Conservation (phyloP, 108 stramenopile genomes). For the Thalassiosira profunda region DNA sequence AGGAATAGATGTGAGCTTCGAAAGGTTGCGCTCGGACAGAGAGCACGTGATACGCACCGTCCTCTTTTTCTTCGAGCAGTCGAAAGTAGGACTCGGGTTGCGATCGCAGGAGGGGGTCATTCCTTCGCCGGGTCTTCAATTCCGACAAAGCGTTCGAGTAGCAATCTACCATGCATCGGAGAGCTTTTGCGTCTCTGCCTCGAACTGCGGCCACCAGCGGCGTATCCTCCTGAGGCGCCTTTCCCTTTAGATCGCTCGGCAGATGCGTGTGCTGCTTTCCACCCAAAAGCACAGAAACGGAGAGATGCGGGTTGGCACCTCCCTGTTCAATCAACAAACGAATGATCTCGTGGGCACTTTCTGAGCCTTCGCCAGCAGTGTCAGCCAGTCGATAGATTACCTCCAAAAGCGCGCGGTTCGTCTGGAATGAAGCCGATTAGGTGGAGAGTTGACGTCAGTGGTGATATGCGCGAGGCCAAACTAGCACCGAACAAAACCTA, state of each 20-base stretch:
- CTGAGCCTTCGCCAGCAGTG: neutral
- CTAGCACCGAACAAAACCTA: too few species aligned
- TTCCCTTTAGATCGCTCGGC: neutral
- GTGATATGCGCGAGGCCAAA: too few species aligned
- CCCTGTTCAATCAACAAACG: constrained; percentile 13
- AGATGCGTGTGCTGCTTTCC: neutral
- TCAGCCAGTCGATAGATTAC: constrained; percentile 7
- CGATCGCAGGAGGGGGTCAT: constrained; percentile 62
- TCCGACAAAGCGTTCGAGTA: constrained; percentile 5
- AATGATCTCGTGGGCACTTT: constrained; percentile 20
- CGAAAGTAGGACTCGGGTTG: constrained; percentile 71
- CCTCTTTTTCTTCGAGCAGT: constrained; percentile 50
- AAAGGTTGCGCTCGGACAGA: constrained; percentile 15
- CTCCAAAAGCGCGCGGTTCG: constrained; percentile 32
- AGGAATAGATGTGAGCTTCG: too few species aligned
- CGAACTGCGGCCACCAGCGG: constrained; percentile 23
- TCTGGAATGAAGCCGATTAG: too few species aligned
- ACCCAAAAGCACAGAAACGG: neutral
- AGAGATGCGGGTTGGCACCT: constrained; percentile 27
- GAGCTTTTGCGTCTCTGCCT: constrained; percentile 15
- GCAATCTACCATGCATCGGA: constrained; percentile 28
- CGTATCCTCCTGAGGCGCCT: constrained; percentile 3
- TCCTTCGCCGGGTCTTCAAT: constrained; percentile 31
- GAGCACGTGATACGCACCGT: too few species aligned
- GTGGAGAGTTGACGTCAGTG: too few species aligned